Evolutionary conservation across 129 eudicot genomes (phyloP), one percentile per base, ranked within the genome.

Genomic region (Ambrosia trifida): DNA sequence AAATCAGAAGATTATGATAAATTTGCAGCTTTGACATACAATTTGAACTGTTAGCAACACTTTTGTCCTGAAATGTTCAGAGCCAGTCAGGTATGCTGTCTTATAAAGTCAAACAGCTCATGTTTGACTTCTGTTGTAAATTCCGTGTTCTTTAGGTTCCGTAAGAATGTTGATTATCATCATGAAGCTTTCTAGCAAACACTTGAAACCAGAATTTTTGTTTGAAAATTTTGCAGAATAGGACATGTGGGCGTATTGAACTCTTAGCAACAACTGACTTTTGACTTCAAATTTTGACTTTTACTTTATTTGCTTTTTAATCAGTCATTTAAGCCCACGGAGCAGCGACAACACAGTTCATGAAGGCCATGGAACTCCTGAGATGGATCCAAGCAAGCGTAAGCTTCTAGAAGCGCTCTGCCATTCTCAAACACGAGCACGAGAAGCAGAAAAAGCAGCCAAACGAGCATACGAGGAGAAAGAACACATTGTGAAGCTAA

Each of bases 341-440:
- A 73, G 63, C 81, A 71, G 85, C 47, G 80, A 70, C 18, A 69
- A 14, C 63, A 70, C 67, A 36, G 69, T 56, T 30, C 76, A 54
- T 8, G 75, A 77, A 79, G 85, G 78, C 33, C 59, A 56, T 11
- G 31, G 66, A 8, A 41, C 43, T 33, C 61, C 72, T 1, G 92
- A 78, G 40, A 65, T 32, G 47, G 98, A 86, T 70, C 66, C 77
- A 41, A 53, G 82, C 83, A 93, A 85, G 64, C 88, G 88, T 32
- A 79, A 80, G 76, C 85, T 93, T 20, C 70, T 93, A 41, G 95
- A 93, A 85, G 98, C 98, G 3, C 88, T 93, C 6, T 76, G 88
- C 19, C 98, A 89, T 76, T 93, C 96, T 64, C 98, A 93, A 80
- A 89, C 98, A 24, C 95, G 98, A 40, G 98, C 98, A 52, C 76